These are phyloP conservation scores for Penicillium glabrum DNA, from an alignment of 2,329 filamentous ascomycete species.

Conservation along the genomic window DNA sequence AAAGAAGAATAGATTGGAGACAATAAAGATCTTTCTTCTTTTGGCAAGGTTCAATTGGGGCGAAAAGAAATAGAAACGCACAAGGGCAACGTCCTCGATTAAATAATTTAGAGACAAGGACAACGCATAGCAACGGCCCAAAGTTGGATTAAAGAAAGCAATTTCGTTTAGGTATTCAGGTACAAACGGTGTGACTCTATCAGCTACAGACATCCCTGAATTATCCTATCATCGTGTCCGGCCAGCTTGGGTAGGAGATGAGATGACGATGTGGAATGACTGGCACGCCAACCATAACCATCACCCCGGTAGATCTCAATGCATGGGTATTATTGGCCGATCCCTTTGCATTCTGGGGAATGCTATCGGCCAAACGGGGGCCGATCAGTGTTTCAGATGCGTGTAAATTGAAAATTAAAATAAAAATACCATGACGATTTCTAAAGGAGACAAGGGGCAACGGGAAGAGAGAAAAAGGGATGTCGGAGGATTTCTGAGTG, in stretches of 20 bases:
- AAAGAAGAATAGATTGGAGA: not conserved
- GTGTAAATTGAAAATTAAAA: conserved; percentile 13
- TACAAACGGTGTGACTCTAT: conserved; percentile 3
- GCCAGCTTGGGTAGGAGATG: conserved; percentile 14
- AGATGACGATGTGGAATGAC: conserved; percentile 27
- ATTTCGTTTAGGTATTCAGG: conserved; percentile 11
- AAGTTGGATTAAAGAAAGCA: conserved; percentile 2
- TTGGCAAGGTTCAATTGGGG: not conserved
- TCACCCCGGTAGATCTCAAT: conserved; percentile 13
- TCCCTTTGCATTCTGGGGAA: conserved; percentile 24
- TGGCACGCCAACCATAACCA: conserved; percentile 9
- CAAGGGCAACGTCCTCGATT: not conserved
- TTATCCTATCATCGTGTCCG: conserved; percentile 16
- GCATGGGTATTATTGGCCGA: conserved; percentile 20
- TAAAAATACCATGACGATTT: conserved; percentile 2
- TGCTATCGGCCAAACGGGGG: conserved; percentile 23
- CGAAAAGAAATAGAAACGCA: not conserved
- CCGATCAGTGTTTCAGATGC: conserved; percentile 26
- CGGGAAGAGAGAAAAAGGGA: not conserved
- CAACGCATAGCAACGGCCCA: conserved; percentile 16
- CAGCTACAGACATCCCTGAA: not conserved
- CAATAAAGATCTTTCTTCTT: not conserved
- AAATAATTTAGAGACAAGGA: conserved; percentile 1
- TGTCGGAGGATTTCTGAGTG: conserved; percentile 17
- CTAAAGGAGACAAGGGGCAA: not conserved